Conservation (phyloP, 2,329 filamentous ascomycete genomes). For the Diaporthe aspalathi region DNA sequence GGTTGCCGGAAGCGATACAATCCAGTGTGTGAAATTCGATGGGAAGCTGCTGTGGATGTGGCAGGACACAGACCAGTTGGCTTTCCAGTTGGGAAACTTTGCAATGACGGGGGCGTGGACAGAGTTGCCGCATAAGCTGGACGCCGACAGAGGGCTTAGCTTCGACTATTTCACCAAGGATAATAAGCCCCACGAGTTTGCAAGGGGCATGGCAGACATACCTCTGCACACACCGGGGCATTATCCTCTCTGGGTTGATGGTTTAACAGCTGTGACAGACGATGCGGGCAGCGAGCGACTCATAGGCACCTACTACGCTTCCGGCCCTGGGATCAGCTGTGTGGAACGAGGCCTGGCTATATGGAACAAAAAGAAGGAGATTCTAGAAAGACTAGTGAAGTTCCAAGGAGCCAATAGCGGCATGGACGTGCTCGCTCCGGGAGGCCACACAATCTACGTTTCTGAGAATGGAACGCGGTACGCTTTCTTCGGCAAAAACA, state of each 20-base stretch:
- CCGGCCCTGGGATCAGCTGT: constrained; percentile 18
- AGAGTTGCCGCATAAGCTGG: constrained; percentile 23
- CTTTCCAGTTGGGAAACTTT: constrained; percentile 37
- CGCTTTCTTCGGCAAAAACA: constrained; percentile 36
- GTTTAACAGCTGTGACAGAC: constrained; percentile 33
- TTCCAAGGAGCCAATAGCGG: constrained; percentile 5
- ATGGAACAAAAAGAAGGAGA: constrained; percentile 32
- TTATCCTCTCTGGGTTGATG: constrained; percentile 37
- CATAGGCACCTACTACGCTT: constrained; percentile 32
- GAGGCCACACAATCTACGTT: constrained; percentile 34
- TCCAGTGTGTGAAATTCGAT: constrained; percentile 34
- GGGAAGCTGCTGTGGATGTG: constrained; percentile 38
- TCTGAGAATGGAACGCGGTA: constrained; percentile 30
- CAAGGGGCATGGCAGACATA: constrained; percentile 33
- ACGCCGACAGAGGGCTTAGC: constrained; percentile 30
- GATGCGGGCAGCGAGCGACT: constrained; percentile 22
- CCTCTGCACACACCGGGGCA: constrained; percentile 19
- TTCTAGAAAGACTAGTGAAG: constrained; percentile 24
- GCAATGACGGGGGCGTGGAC: constrained; percentile 38
- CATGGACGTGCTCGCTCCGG: constrained; percentile 15
- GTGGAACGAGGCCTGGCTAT: constrained; percentile 33
- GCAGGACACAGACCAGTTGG: constrained; percentile 39
- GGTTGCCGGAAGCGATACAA: constrained; percentile 38
- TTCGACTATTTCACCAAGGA: constrained; percentile 35
- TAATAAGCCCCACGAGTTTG: constrained; percentile 28